These are phyloP conservation scores for Trametes meyenii DNA, from an alignment of 768 basidiomycete species.

Conservation along the genomic window DNA sequence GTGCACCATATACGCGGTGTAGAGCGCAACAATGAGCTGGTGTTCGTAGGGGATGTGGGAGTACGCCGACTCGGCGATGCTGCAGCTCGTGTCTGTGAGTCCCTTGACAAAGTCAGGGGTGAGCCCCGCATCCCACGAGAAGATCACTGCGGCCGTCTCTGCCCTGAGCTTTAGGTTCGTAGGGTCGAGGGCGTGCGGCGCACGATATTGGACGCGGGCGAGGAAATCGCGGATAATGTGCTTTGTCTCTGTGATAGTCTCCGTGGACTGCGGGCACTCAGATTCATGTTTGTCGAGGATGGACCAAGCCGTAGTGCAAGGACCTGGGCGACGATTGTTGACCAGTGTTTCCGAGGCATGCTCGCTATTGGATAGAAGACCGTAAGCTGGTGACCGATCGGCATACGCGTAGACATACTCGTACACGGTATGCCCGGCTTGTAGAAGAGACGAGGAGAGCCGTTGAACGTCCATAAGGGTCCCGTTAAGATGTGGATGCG, in stretches of 20 bases:
- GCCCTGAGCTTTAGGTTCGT: not conserved
- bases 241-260: not conserved
- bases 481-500: too few relatives aligned
- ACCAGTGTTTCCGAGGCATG: too few relatives aligned
- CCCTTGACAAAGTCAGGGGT: not conserved
- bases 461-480: too few relatives aligned
- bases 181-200: not conserved
- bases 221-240: slow-evolving; percentile 1
- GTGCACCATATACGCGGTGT: slow-evolving; percentile 41
- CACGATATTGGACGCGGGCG: not conserved
- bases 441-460: too few relatives aligned
- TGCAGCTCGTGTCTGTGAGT: slow-evolving; percentile 2
- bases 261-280: too few relatives aligned
- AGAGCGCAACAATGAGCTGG: slow-evolving; percentile 42
- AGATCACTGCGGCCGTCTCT: not conserved
- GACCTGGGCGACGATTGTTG: too few relatives aligned
- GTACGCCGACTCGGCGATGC: slow-evolving; percentile 20
- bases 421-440: too few relatives aligned
- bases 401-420: too few relatives aligned
- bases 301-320: too few relatives aligned
- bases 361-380: too few relatives aligned
- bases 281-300: too few relatives aligned
- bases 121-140: slow-evolving; percentile 3
- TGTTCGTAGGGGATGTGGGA: slow-evolving; percentile 26
- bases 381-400: too few relatives aligned